Evolutionary conservation across 83 land plant genomes (phyloP).

Genomic region (Thuja plicata): DNA sequence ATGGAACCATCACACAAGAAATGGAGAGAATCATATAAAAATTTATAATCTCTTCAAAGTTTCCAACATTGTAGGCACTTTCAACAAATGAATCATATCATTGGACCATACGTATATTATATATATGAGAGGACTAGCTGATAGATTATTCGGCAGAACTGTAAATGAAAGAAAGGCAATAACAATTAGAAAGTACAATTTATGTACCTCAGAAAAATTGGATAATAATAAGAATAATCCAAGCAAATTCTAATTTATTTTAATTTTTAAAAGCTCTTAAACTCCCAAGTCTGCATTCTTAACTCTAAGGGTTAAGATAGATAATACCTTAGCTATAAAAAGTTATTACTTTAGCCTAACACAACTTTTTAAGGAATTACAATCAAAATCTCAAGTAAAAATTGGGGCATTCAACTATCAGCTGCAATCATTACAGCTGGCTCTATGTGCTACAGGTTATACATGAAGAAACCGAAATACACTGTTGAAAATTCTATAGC

Average conservation of each 20-base stretch:
- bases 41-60: neutral
- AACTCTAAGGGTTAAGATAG: neutral
- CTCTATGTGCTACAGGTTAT: neutral
- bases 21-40: neutral
- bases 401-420: neutral
- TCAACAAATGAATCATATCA: neutral
- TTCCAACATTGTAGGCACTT: neutral
- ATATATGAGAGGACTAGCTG: neutral
- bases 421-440: neutral
- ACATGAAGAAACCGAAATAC: too few relatives aligned
- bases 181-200: neutral
- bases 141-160: neutral
- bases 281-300: neutral
- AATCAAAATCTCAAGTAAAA: neutral
- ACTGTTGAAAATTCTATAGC: too few relatives aligned
- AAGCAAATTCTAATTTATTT: neutral
- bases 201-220: neutral
- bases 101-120: neutral
- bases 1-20: neutral
- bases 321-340: neutral
- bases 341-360: neutral
- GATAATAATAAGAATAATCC: neutral
- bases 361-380: neutral
- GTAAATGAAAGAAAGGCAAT: neutral
- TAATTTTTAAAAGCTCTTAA: neutral